Evolutionary conservation across 768 basidiomycete species (phyloP).

Genomic region (Steccherinum ochraceum): DNA sequence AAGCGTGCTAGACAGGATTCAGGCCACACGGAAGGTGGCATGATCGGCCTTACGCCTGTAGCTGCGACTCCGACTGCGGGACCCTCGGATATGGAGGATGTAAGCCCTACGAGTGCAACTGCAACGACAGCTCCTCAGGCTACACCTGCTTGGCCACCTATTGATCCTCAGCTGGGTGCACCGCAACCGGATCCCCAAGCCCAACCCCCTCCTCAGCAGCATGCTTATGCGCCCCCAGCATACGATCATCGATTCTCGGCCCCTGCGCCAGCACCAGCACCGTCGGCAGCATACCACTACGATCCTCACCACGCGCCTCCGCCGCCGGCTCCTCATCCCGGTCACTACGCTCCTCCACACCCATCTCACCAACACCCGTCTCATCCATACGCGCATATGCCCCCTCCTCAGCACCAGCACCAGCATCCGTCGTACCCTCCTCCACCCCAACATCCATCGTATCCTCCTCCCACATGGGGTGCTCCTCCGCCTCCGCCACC

Average conservation of each 20-base stretch:
- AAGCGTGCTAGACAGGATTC: neutral
- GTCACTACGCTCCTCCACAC: constrained; percentile 6
- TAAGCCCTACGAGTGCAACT: constrained; percentile 1
- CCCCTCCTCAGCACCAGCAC: constrained; percentile 16
- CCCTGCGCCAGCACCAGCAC: constrained; percentile 8
- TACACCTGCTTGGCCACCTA: constrained; percentile 10
- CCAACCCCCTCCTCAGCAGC: constrained; percentile 6
- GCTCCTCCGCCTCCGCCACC: constrained; percentile 5
- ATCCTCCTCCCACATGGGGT: constrained; percentile 2
- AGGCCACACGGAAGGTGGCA: neutral
- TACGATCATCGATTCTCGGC: constrained; percentile 18
- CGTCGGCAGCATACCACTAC: constrained; percentile 20
- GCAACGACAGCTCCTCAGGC: constrained; percentile 9
- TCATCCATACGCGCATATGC: constrained; percentile 10
- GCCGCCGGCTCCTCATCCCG: constrained; percentile 11
- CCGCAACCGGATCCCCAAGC: neutral
- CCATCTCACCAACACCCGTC: constrained; percentile 15
- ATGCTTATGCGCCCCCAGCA: constrained; percentile 4
- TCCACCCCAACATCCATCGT: constrained; percentile 18
- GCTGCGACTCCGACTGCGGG: neutral
- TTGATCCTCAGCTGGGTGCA: constrained; percentile 27
- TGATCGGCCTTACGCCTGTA: neutral
- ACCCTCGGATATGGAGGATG: constrained; percentile 10
- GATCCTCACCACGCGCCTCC: constrained; percentile 13
- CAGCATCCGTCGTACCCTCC: constrained; percentile 11